Conservation (phyloP, 2,329 filamentous ascomycete species). For the Botryotinia calthae region DNA sequence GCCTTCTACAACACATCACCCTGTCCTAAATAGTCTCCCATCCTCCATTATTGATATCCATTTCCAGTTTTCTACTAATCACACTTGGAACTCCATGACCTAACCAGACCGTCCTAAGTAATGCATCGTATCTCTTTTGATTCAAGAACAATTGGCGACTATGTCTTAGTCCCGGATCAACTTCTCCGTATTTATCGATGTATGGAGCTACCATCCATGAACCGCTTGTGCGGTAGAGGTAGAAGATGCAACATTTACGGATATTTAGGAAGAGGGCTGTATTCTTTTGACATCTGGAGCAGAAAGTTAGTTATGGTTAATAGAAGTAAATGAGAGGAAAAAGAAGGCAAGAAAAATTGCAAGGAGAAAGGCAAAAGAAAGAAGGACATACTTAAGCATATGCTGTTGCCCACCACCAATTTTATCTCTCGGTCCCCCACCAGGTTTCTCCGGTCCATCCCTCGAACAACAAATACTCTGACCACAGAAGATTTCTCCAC, state of each 20-base stretch:
- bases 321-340: constrained; percentile 1
- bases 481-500: constrained; percentile 93
- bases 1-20: background rate
- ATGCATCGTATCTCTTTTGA: constrained; percentile 87
- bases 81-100: constrained; percentile 82
- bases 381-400: constrained; percentile 54
- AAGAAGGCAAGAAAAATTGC: background rate
- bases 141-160: constrained; percentile 89
- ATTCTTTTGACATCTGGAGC: constrained; percentile 75
- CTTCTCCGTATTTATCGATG: constrained; percentile 93
- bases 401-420: constrained; percentile 90
- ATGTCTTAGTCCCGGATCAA: constrained; percentile 84
- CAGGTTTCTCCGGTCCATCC: constrained; percentile 43
- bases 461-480: constrained; percentile 89
- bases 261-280: constrained; percentile 96
- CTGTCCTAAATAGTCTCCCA: constrained; percentile 74
- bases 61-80: constrained; percentile 86
- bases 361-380: background rate
- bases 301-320: constrained; percentile 29
- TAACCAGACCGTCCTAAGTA: constrained; percentile 83
- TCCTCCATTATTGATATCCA: constrained; percentile 93
- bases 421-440: constrained; percentile 42
- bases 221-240: constrained; percentile 77
- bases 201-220: constrained; percentile 88
- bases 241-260: constrained; percentile 89